Evolutionary conservation across 2,329 filamentous ascomycete genomes (phyloP).

Genomic region (Neonectria coccinea): DNA sequence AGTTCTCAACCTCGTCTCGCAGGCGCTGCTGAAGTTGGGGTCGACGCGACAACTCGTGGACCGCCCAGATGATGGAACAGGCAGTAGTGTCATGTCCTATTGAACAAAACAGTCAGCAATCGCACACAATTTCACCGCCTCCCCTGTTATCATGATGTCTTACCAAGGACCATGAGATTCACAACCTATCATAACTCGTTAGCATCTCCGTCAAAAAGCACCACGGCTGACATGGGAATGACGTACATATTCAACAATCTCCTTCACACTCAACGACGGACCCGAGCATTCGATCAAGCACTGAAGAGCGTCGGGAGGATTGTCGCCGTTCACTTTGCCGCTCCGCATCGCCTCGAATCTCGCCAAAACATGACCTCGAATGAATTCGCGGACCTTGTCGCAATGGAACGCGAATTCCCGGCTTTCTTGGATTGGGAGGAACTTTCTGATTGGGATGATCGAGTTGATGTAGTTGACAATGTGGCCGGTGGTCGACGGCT

Average conservation of each 20-base stretch:
- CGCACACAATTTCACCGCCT: neutral
- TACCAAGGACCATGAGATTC: slow-evolving; percentile 57
- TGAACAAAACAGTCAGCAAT: neutral
- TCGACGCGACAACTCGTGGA: slow-evolving; percentile 53
- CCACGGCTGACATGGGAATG: neutral
- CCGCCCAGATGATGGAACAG: slow-evolving; percentile 56
- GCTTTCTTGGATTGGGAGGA: slow-evolving; percentile 52
- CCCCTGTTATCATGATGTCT: neutral
- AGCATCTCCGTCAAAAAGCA: slow-evolving; percentile 24
- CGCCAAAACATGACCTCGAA: slow-evolving; percentile 38
- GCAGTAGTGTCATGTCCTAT: slow-evolving; percentile 58
- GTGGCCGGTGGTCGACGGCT: slow-evolving; percentile 41
- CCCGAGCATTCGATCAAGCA: slow-evolving; percentile 50
- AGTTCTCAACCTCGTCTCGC: slow-evolving; percentile 51
- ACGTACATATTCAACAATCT: slow-evolving; percentile 47
- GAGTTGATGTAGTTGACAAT: slow-evolving; percentile 50
- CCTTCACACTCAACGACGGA: slow-evolving; percentile 39
- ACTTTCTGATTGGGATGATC: slow-evolving; percentile 51
- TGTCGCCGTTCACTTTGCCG: slow-evolving; percentile 1
- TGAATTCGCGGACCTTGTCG: slow-evolving; percentile 45
- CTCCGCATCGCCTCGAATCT: slow-evolving; percentile 9
- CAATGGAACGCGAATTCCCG: slow-evolving; percentile 50
- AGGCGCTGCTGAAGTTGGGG: slow-evolving; percentile 54
- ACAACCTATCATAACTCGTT: slow-evolving; percentile 53
- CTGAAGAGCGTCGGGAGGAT: slow-evolving; percentile 44